Base-by-base conservation (phyloP, 1,284 basidiomycete genomes). In the Lentinula novae-zelandiae region DNA sequence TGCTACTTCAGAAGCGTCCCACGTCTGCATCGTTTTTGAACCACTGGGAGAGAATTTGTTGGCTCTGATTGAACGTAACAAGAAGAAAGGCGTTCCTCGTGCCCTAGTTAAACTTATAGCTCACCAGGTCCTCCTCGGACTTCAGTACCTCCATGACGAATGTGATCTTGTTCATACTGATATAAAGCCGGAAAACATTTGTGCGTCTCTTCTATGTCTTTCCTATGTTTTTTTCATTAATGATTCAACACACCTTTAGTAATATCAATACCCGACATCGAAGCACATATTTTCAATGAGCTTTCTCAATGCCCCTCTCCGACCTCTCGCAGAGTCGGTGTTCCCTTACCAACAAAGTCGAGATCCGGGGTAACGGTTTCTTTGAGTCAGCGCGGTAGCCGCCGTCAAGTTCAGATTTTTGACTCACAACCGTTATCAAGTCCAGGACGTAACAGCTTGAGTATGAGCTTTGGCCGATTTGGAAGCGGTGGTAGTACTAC, bases 151-250 rank as follows among this genome's bases (percentile, higher is more conserved):
- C 57, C 93, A 96, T 67, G 90, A 93, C 53, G 90, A 93, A 73
- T 95, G 93, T 73, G 90, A 92, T 68, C 82, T 94, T 39, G 90
- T 94, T 39, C 90, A 92, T 69, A 92, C 90, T 34, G 93, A 96
- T 71, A 90, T 96, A 66, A 96, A 96, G 74, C 93, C 93, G 59
- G 93, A 96, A 77, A 96, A 96, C 71, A 95, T 96, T 64, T 80
- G 94, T 83, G 78, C 83, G 84, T 58, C 56, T 52, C 46, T 63
- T 63, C 46, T 64, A 60, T 57, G 62, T 52, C 48, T 63, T 63
- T 46, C 64, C 60, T 58, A 62, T 53, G 22, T 31, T 40, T 20
- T 46, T 22, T 3, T n/a, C 46, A 22, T 36, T 53, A 1, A 53
- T 22, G 22, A 34, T 20, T 54, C 12, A 57, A 36, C 33, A n/a